Evolutionary conservation across 805 yeast species (phyloP), one percentile per base, ranked within the genome.

Genomic region (Wilhelminamyces savonicus): DNA sequence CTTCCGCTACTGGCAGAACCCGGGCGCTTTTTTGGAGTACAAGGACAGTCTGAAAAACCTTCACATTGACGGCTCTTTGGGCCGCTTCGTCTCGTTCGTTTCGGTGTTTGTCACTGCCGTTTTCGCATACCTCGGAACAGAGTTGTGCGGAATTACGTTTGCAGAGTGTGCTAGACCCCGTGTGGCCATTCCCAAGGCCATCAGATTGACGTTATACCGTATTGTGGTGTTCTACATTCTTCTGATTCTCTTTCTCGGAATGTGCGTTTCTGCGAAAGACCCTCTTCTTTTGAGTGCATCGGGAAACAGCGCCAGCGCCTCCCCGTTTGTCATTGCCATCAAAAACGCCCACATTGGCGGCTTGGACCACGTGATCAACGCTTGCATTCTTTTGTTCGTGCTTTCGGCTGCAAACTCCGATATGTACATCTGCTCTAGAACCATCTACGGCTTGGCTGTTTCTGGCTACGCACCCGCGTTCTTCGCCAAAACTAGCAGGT

Each of bases 91-190:
- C 15, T 62, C 82, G 2, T 78, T 78, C 41, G 64, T 66, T 32
- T 65, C 78, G n/a, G 79, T 75, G 7, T 62, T 79, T 30, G 80
- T 76, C 27, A 68, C 75, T 24, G 80, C 83, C 12, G 74, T 78
- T 3, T 82, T 79, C 50, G 82, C 87, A 7, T 82, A 66, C 48
- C 69, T 76, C 23, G 88, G 87, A 43, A 72, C 82, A 15, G 87
- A 81, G 55, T 58, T 65, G 43, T 76, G 80, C 36, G 86, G 82
- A 50, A 70, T 81, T 36, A 77, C 86, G 7, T 82, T 80, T 34
- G 82, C 83, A 24, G 90, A 82, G 59, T 76, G 82, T 28, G 65
- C 75, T 41, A 74, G 63, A 68, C 67, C 90, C 27, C 62, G 84
- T 47, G 64, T 66, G 39, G 70, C 76, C 39, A 74, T 83, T 36